phyloP scores from a whole-genome alignment of 2,329 filamentous ascomycete species.

The Pseudogymnoascus sp. region DNA sequence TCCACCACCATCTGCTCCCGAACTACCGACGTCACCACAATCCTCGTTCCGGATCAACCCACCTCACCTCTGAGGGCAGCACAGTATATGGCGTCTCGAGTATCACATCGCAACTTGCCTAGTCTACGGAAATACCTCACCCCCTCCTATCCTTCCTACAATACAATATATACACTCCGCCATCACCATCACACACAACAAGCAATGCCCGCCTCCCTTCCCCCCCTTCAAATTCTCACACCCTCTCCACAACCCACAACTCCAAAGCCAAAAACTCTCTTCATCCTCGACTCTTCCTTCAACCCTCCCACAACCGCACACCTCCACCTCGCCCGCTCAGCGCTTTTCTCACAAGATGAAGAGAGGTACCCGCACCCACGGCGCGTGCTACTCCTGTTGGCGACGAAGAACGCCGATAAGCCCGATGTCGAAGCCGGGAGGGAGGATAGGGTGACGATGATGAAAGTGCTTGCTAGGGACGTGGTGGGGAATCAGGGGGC shows the following conservation, averaged over 20 bases:
- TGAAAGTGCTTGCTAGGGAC: constrained; percentile 59
- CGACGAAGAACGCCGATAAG: constrained; percentile 60
- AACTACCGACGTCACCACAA: background rate
- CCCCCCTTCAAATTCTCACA: constrained; percentile 3
- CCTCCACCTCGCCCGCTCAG: constrained; percentile 46
- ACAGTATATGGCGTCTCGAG: background rate
- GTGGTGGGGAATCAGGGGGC: constrained; percentile 31
- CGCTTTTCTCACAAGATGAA: constrained; percentile 23
- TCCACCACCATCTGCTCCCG: background rate
- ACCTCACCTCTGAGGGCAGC: background rate
- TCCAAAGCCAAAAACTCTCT: constrained; percentile 31
- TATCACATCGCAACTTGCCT: background rate
- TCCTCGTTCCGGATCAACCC: background rate
- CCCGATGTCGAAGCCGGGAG: constrained; percentile 59
- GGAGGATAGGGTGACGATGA: constrained; percentile 59
- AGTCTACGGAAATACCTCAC: background rate
- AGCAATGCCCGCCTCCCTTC: constrained; percentile 6
- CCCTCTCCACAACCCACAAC: constrained; percentile 13
- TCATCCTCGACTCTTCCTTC: constrained; percentile 60
- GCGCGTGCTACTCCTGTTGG: constrained; percentile 51
- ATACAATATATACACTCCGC: background rate
- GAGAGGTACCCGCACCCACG: constrained; percentile 15
- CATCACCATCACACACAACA: background rate
- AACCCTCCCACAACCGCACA: constrained; percentile 60
- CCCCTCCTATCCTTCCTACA: background rate